phyloP scores from a whole-genome alignment of 2,329 filamentous ascomycete species.

The Rachicladosporium sp. region DNA sequence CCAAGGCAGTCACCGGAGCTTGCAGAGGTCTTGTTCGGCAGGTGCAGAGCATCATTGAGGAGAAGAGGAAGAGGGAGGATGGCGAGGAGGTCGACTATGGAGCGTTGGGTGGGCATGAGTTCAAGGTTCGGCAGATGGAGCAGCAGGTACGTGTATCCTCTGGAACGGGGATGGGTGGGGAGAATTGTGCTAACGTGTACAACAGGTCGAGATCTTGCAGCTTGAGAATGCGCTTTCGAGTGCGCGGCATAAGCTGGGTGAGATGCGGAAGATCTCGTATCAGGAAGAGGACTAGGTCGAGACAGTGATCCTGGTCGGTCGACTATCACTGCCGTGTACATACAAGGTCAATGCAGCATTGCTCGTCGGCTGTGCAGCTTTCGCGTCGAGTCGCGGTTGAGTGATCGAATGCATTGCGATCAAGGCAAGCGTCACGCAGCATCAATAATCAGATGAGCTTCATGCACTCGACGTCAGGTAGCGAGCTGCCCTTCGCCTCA shows the following conservation, averaged over 20 bases:
- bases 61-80: conserved; percentile 68
- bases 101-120: conserved; percentile 83
- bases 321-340: too few relatives aligned
- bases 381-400: too few relatives aligned
- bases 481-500: too few relatives aligned
- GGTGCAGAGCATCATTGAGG: conserved; percentile 78
- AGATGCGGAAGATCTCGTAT: conserved; percentile 97
- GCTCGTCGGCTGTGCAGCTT: too few relatives aligned
- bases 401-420: too few relatives aligned
- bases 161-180: neutral
- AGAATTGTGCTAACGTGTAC: conserved; percentile 1
- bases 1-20: conserved; percentile 81
- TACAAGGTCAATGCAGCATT: too few relatives aligned
- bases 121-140: conserved; percentile 98
- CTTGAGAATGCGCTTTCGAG: conserved; percentile 75
- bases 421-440: too few relatives aligned
- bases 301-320: too few relatives aligned
- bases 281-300: conserved; percentile 49
- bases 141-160: conserved; percentile 63
- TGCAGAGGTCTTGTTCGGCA: conserved; percentile 82
- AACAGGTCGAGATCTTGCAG: conserved; percentile 88
- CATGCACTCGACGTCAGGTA: too few relatives aligned
- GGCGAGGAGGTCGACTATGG: conserved; percentile 73
- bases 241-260: conserved; percentile 72
- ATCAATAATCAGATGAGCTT: too few relatives aligned